Base-by-base conservation (phyloP, 495 filamentous ascomycete species). In the Entonaema liquescens region DNA sequence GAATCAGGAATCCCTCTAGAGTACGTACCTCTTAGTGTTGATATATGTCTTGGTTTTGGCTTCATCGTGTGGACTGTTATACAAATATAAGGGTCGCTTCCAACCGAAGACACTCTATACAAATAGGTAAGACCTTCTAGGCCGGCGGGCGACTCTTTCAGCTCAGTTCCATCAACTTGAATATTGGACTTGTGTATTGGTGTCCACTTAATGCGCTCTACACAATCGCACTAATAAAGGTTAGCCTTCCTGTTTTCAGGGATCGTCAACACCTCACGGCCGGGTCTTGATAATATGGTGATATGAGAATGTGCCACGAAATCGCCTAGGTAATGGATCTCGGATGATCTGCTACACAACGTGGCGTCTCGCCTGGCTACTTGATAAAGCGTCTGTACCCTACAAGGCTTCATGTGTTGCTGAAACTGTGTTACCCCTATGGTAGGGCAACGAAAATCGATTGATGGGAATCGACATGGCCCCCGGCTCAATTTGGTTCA, bases 401-500 rank as follows among this genome's bases (percentile, higher is more conserved):
- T 64, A 69, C 56, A 59, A 42, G 62, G 61, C 62, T 65, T 55
- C 13, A 62, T 54, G 59, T 67, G 23, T 42, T 28, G 53, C 63
- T 71, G 69, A 67, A 71, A 71, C 69, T 54, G 63, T 67, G 42
- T 63, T 42, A 71, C 69, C 17, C 26, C 26, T 40, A 53, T 55
- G 63, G 69, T 71, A 62, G 52, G 69, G 63, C 54, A 67, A 67
- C 63, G 69, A 67, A 67, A 63, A 71, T 67, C 44, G 12, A 55
- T 38, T 15, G 47, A 59, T 71, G 69, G 69, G 36, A 59, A 55
- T 71, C 63, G 55, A 50, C 69, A 67, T 63, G 44, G 6, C 15
- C 35, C 40, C 40, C n/a, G 35, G 15, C 59, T 21, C 19, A 2
- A 28, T 53, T 31, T 54, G 42, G 13, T 25, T 53, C 31, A 25